Conservation (phyloP, 2,329 filamentous ascomycete genomes). For the Gnomoniopsis sp. region DNA sequence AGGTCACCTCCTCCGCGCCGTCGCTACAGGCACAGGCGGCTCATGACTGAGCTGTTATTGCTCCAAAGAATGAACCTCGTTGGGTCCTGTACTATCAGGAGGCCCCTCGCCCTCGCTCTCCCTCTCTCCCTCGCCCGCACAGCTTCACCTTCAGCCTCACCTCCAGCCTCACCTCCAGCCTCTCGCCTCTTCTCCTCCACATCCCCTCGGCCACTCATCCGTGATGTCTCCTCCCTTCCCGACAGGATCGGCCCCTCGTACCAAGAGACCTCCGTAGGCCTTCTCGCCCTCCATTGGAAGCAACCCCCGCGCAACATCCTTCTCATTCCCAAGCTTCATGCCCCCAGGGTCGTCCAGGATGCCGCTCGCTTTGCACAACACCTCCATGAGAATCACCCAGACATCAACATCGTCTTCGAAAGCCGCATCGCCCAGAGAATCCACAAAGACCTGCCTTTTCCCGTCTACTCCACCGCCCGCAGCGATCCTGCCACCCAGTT, state of each 20-base stretch:
- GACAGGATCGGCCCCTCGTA: conserved; percentile 61
- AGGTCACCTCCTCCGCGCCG: neutral
- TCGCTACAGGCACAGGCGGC: neutral
- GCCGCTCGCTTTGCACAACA: conserved; percentile 63
- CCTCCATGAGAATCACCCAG: conserved; percentile 74
- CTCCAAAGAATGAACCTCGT: conserved; percentile 6
- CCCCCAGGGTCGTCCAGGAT: conserved; percentile 48
- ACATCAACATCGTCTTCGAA: conserved; percentile 80
- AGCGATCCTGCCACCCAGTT: conserved; percentile 47
- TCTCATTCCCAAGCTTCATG: conserved; percentile 56
- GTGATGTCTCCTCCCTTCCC: conserved; percentile 47
- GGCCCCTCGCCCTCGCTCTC: conserved; percentile 6
- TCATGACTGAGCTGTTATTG: neutral
- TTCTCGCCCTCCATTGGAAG: conserved; percentile 54
- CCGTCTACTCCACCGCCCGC: conserved; percentile 62
- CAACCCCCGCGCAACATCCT: conserved; percentile 54
- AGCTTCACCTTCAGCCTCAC: neutral
- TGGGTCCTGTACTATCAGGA: neutral
- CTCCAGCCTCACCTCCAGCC: neutral
- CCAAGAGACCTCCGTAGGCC: conserved; percentile 51
- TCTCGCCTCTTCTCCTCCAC: conserved; percentile 41
- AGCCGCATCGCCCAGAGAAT: conserved; percentile 68
- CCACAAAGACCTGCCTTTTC: conserved; percentile 67
- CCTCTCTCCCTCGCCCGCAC: neutral
- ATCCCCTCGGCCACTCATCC: conserved; percentile 51